phyloP scores from a whole-genome alignment of 1,139 yeast genomes.

The Debaryomyces singareniensis region DNA sequence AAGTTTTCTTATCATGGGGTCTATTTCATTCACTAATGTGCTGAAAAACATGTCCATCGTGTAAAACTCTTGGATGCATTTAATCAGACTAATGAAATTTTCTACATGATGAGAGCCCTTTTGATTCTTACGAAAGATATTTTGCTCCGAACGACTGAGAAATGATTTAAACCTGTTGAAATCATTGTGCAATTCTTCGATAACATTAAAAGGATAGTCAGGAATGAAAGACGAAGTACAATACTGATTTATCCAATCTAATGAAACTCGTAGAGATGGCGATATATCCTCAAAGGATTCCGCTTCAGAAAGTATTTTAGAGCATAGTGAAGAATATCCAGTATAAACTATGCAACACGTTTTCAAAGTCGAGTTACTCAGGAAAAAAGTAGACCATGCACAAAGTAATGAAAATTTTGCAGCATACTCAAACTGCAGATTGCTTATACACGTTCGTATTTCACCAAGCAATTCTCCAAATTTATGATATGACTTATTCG shows the following conservation, averaged over 20 bases:
- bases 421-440: slow-evolving; percentile 29
- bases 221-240: slow-evolving; percentile 23
- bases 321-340: slow-evolving; percentile 30
- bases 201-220: slow-evolving; percentile 27
- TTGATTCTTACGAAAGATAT: no score
- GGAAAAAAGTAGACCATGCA: slow-evolving; percentile 32
- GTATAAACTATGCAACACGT: slow-evolving; percentile 26
- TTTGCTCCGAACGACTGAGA: slow-evolving; percentile 4
- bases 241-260: slow-evolving; percentile 22
- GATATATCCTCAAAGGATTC: slow-evolving; percentile 15
- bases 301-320: slow-evolving; percentile 21
- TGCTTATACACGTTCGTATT: slow-evolving; percentile 25
- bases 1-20: slow-evolving; percentile 21
- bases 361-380: slow-evolving; percentile 26
- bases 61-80: slow-evolving; percentile 5
- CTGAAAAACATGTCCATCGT: slow-evolving; percentile 27
- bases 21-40: slow-evolving; percentile 18
- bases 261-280: slow-evolving; percentile 19
- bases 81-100: background rate
- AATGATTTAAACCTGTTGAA: slow-evolving; percentile 18
- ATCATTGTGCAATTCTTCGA: slow-evolving; percentile 19
- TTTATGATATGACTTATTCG: slow-evolving; percentile 26
- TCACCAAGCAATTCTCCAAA: slow-evolving; percentile 31
- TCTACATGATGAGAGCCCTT: background rate
- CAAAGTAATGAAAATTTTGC: slow-evolving; percentile 33